Evolutionary conservation across 768 basidiomycete genomes (phyloP).

Genomic region (Gymnopilus junonius): DNA sequence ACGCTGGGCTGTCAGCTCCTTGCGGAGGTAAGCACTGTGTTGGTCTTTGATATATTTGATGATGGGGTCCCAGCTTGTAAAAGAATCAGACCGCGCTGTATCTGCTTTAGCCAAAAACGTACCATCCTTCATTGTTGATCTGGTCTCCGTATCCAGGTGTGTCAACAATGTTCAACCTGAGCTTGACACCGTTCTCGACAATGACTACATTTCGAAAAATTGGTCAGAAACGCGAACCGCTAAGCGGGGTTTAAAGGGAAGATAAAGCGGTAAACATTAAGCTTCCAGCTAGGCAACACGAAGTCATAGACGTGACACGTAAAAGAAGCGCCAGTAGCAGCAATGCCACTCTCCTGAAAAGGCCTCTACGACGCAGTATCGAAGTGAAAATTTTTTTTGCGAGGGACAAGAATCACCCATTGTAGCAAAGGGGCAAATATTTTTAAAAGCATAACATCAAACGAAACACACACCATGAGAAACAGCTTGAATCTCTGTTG

Average conservation of each 20-base stretch:
- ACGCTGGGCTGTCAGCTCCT: constrained; percentile 98
- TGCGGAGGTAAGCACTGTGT: constrained; percentile 97
- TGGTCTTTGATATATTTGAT: constrained; percentile 99
- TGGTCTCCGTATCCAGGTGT: constrained; percentile 99
- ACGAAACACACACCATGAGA: constrained; percentile 76
- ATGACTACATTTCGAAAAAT: constrained; percentile 62
- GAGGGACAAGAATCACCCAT: not conserved
- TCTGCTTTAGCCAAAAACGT: constrained; percentile 27
- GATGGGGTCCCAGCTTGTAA: constrained; percentile 94
- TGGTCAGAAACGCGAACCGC: not conserved
- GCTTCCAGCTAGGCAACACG: constrained; percentile 13
- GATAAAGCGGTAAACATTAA: not conserved
- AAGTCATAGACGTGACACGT: constrained; percentile 3
- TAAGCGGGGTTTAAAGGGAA: constrained; percentile 3
- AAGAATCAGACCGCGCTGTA: constrained; percentile 7
- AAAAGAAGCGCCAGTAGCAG: constrained; percentile 7
- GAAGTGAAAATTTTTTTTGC: too few relatives aligned
- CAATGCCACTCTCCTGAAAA: not conserved
- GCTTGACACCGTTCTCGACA: constrained; percentile 92
- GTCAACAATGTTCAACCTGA: constrained; percentile 97
- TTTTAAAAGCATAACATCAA: not conserved
- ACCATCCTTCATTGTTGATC: constrained; percentile 99
- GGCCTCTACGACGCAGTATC: not conserved
- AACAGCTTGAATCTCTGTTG: constrained; percentile 94
- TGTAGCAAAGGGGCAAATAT: not conserved